Percentiles rank a stretch among this genome's conserved stretches.
These are phyloP conservation scores for Globomyces pollinis-pini DNA, from an alignment of 192 early-diverging fungal genomes.

Conservation along the genomic window DNA sequence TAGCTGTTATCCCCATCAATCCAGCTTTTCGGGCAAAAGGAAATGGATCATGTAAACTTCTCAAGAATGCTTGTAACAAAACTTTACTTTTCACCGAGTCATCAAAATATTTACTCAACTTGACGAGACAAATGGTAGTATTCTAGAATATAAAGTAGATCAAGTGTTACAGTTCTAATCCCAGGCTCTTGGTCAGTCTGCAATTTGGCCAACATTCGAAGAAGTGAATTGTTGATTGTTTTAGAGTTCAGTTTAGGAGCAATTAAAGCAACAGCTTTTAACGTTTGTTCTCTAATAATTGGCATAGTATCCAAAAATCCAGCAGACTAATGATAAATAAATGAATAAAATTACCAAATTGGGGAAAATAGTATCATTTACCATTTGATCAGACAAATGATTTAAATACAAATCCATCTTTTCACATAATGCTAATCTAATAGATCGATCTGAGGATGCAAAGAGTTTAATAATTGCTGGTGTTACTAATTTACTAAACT, in stretches of 20 bases:
- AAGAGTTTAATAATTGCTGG: conserved; percentile 80
- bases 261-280: conserved; percentile 33
- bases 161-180: conserved; percentile 90
- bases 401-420: conserved; percentile 66
- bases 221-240: conserved; percentile 74
- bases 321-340: conserved; percentile 40
- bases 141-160: too few species aligned
- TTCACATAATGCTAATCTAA: conserved; percentile 79
- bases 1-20: conserved; percentile 64
- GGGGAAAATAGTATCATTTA: conserved; percentile 79
- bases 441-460: conserved; percentile 74
- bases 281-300: conserved; percentile 83
- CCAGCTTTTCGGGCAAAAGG: conserved; percentile 79
- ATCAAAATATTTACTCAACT: conserved; percentile 71
- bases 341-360: conserved; percentile 67
- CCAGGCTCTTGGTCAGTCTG: conserved; percentile 89
- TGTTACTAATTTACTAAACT: conserved; percentile 63
- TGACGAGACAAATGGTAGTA: conserved; percentile 91
- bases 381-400: conserved; percentile 54
- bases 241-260: conserved; percentile 55
- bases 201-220: conserved; percentile 81
- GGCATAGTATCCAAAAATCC: conserved; percentile 82
- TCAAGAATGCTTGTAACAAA: conserved; percentile 72
- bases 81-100: conserved; percentile 73
- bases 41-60: conserved; percentile 81